A percentile compares a stretch with the other conserved stretches of the same genome.
These are phyloP conservation scores for Rhododendron ovatum DNA, from an alignment of 148 eudicot species.

Conservation along the genomic window DNA sequence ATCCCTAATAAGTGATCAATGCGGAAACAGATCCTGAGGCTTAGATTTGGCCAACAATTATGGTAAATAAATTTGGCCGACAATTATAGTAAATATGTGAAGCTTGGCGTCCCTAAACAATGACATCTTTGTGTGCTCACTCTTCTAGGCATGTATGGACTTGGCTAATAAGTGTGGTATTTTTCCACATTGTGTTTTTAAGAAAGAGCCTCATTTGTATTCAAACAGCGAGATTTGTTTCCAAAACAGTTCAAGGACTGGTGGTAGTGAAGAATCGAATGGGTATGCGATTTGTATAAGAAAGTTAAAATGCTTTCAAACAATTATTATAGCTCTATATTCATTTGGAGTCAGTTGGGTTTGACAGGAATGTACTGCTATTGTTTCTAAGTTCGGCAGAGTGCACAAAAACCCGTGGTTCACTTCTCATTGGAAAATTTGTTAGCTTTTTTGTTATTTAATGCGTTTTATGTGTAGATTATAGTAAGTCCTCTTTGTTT, in stretches of 20 bases:
- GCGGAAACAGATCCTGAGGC: background rate
- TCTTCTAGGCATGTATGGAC: background rate
- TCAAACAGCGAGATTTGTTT: conserved; percentile 3
- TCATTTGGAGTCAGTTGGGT: background rate
- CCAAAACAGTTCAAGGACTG: background rate
- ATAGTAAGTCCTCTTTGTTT: conserved; percentile 6
- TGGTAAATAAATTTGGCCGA: background rate
- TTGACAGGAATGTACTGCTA: background rate
- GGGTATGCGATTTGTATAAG: background rate
- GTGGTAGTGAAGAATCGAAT: background rate
- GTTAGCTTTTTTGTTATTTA: background rate
- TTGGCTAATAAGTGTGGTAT: background rate
- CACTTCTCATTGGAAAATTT: background rate
- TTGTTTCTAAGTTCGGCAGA: background rate
- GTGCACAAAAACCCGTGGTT: too few species aligned
- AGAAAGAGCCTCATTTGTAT: background rate
- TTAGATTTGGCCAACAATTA: background rate
- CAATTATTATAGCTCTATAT: background rate
- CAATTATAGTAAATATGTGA: background rate
- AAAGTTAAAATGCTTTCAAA: background rate
- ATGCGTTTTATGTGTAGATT: background rate
- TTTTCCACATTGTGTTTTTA: background rate
- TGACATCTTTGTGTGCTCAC: background rate
- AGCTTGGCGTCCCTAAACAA: background rate
- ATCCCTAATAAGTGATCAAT: background rate